These are phyloP conservation scores for Ustilago loliicola DNA, from an alignment of 1,284 basidiomycete species.

Conservation along the genomic window DNA sequence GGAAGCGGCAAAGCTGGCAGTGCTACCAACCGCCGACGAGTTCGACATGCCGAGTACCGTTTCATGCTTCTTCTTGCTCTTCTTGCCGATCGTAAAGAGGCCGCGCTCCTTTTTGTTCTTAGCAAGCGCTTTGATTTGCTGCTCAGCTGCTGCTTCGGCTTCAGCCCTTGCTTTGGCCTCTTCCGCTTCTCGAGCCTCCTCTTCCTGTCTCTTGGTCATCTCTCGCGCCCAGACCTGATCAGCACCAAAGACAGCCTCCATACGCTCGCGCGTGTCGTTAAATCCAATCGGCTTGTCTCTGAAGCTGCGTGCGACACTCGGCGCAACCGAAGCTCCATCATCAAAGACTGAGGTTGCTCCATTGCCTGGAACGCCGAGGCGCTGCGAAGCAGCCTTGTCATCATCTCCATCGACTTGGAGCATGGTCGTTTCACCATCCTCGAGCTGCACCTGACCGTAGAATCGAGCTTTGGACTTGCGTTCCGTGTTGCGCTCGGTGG, in stretches of 20 bases:
- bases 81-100: conserved; percentile 32
- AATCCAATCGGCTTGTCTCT: conserved; percentile 60
- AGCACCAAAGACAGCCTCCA: conserved; percentile 65
- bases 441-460: conserved; percentile 64
- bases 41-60: conserved; percentile 21
- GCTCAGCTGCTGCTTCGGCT: conserved; percentile 25
- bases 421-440: conserved; percentile 40
- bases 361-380: not conserved
- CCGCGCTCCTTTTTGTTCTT: conserved; percentile 40
- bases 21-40: conserved; percentile 26
- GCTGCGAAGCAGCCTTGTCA: conserved; percentile 20
- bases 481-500: conserved; percentile 38
- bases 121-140: conserved; percentile 25
- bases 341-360: conserved; percentile 22
- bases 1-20: conserved; percentile 28
- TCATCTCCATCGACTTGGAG: conserved; percentile 28
- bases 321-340: conserved; percentile 49
- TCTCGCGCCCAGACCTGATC: conserved; percentile 60
- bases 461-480: conserved; percentile 52
- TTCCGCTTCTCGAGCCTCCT: conserved; percentile 54
- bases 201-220: conserved; percentile 55
- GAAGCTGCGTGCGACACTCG: conserved; percentile 56
- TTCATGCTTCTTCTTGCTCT: conserved; percentile 35
- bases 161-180: conserved; percentile 26
- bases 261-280: conserved; percentile 67